Evolutionary conservation across 2,329 filamentous ascomycete genomes (phyloP), one percentile per base, ranked within the genome.

Genomic region (Ascomycota sp.): DNA sequence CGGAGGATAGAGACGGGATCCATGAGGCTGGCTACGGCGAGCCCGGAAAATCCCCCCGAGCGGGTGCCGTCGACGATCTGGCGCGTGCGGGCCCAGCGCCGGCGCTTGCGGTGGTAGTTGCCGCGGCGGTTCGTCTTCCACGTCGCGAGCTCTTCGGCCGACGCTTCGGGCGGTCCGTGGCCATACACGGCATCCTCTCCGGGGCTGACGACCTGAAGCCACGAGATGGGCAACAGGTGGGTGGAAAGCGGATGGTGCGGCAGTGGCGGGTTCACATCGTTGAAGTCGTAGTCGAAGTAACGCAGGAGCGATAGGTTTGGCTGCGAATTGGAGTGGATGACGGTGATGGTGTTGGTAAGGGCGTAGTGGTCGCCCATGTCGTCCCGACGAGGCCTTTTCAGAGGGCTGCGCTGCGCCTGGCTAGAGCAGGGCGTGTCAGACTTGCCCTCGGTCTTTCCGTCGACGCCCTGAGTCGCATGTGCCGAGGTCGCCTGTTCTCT

Each of bases 151-250:
- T 66, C 63, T 11, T 72, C 66, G 1, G 71, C 58, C 0, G 70
- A 43, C 1, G 75, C 58, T 0, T 55, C 46, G 1, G 69, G 59
- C 0, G 82, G 76, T 31, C 75, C 65, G 19, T 67, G 63, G 21
- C 59, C 53, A 52, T 92, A 93, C 4, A 76, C 69, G 1, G 67
- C 63, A 49, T 95, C 89, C 20, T 70, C 58, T 23, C 68, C 56
- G 0, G 89, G 89, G 17, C 77, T 65, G 11, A 94, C 57, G 5
- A 98, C 69, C 52, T 95, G 86, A 2, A 98, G 67, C 85, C 86
- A 98, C 20, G 81, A 86, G 20, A 95, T 60, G 5, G 76, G 70
- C 43, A 86, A 75, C 30, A 98, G 69, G 46, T 89, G 75, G 11
- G 68, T 75, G 50, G 76, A 67, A 8, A 98, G 69, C 1, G 89